phyloP scores from a whole-genome alignment of 2,329 filamentous ascomycete species.

The Fusarium illudens region DNA sequence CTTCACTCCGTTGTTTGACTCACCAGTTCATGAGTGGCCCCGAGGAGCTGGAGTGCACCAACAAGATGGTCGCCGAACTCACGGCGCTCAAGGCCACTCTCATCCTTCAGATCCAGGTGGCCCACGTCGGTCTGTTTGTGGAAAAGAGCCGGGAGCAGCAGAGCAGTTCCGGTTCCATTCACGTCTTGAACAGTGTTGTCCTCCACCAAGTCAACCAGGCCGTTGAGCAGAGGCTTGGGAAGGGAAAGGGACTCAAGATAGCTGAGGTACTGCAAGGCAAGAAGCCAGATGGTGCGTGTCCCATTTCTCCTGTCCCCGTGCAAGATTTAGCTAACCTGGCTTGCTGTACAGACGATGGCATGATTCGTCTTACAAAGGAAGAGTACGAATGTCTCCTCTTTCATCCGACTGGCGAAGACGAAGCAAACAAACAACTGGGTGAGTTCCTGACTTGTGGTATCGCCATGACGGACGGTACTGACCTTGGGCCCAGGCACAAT shows the following conservation, averaged over 20 bases:
- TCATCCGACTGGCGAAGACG: neutral
- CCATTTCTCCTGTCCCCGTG: too few relatives aligned
- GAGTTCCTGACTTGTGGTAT: too few relatives aligned
- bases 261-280: neutral
- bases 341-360: neutral
- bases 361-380: constrained; percentile 3
- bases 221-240: constrained; percentile 1
- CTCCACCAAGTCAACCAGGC: neutral
- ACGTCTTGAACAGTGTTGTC: neutral
- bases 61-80: neutral
- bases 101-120: constrained; percentile 3
- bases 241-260: neutral
- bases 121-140: neutral
- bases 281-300: neutral
- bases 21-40: constrained; percentile 3
- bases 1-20: neutral
- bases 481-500: neutral
- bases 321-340: neutral
- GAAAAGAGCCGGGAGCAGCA: neutral
- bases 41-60: neutral
- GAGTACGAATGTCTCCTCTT: constrained; percentile 1
- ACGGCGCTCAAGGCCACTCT: neutral
- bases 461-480: too few relatives aligned
- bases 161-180: neutral
- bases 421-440: neutral